Evolutionary conservation across 1,139 yeast species (phyloP), one percentile per base, ranked within the genome.

Genomic region (Saccharomyces pastorianus): DNA sequence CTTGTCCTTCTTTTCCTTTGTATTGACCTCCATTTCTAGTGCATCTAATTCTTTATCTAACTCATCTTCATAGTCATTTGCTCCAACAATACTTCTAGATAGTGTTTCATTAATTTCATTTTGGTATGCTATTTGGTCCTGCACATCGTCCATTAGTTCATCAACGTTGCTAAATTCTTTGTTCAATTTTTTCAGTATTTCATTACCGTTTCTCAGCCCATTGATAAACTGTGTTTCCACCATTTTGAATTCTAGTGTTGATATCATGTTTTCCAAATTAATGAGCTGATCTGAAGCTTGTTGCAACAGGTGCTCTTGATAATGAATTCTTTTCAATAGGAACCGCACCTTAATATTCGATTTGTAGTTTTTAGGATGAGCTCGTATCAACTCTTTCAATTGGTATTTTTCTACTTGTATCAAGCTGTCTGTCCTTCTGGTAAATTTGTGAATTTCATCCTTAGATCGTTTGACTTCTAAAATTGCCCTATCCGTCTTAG

Each of bases 401-500:
- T 65, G 63, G 6, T 49, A 54, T 23, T 58, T 60, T 53, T 73
- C 75, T 5, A 51, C 52, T 27, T 75, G 76, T 14, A 87, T 76
- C 7, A 88, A 79, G 0, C 71, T 69, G 47, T 74, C 74, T 47
- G 90, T 78, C 58, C 82, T 80, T 54, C 77, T 78, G 61, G 88
- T 91, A 61, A 89, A 87, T 67, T 85, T 87, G 58, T 81, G 82
- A 48, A 93, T 76, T 62, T 85, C 85, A 69, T 93, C 99, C 56
- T 96, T 77, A 63, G 95, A 97, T 48, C 86, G 76, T 67, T 93
- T 93, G 64, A 93, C 77, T 66, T 90, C 95, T 62, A 88, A 76
- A 20, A 93, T 79, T 0, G 97, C 96, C 63, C 77, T 80, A 66
- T 93, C 99, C 61, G 90, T 93, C 28, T 84, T 77, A 2, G 96